Evolutionary conservation across 176 grass and related monocot species (phyloP).

Genomic region (Chrysopogon serrulatus): DNA sequence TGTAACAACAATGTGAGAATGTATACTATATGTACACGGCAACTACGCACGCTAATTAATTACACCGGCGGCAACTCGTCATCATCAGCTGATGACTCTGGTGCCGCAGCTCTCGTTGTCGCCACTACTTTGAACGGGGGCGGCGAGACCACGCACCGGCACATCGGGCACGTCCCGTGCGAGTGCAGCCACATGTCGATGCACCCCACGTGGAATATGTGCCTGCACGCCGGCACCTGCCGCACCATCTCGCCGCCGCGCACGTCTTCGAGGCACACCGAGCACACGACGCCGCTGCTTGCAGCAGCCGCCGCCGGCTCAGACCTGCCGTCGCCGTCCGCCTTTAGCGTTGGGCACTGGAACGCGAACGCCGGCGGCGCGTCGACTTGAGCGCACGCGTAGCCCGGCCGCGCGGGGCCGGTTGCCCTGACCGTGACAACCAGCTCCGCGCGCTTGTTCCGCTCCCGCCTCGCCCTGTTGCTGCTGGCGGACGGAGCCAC

Average conservation of each 20-base stretch:
- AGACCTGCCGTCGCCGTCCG: background rate
- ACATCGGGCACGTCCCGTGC: conserved; percentile 7
- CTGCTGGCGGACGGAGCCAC: background rate
- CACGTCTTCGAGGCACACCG: conserved; percentile 17
- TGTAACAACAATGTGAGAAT: no score
- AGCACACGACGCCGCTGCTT: background rate
- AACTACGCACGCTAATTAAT: no score
- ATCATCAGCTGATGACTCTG: background rate
- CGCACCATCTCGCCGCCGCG: conserved; percentile 13
- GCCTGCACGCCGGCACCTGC: conserved; percentile 13
- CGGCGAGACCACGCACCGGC: background rate
- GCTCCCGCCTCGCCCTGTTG: background rate
- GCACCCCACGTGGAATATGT: background rate
- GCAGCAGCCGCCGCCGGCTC: background rate
- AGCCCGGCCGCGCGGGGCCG: background rate
- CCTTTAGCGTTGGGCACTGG: background rate
- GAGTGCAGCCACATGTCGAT: conserved; percentile 13
- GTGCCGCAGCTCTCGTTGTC: background rate
- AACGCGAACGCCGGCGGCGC: conserved; percentile 1
- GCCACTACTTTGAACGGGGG: no score
- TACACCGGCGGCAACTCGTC: background rate
- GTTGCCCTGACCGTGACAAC: background rate
- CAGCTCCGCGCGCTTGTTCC: background rate
- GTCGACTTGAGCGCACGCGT: background rate
- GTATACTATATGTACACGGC: no score